Base-by-base conservation (phyloP, 257 asterid species). In the Knoxia roxburghii region DNA sequence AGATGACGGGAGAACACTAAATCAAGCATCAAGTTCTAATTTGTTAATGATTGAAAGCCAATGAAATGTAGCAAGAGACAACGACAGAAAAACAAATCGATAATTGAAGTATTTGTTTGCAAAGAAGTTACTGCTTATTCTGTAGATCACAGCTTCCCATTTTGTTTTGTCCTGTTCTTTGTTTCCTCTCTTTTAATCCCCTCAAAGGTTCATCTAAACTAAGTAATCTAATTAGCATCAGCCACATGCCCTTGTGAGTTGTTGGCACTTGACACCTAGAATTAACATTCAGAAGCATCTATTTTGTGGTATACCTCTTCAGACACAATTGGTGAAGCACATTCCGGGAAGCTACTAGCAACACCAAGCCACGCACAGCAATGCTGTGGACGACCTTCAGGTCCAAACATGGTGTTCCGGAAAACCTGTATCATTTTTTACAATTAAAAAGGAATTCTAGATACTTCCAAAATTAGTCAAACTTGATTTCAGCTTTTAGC, bases 291-390 rank as follows among this genome's bases (percentile, higher is more conserved):
- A 9, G 60, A 32, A 32, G 69, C 49, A 65, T 49, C 60, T 30
- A 49, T 32, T 1, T 18, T 20, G 32, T 49, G 49, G 33, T 66
- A 72, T 86, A 94, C 99, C 96, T 94, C 99, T 79, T 94, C 97
- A 11, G 96, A 90, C 27, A 90, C 84, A 81, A 94, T 82, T 68
- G 84, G 82, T 40, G 97, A 90, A 68, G 97, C 99, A 71, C 97
- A 94, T 81, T 93, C 97, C 0, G 95, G 97, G 58, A 93, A 93
- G 81, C 97, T 93, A 81, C 97, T 85, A 52, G 99, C 99, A 70
- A 90, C 96, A 73, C 99, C 99, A 79, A 93, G 99, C 99, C 99
- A 93, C 65, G 97, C 99, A 81, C 99, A 94, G 83, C 97, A 94
- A 83, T 94, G 99, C 71, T 94, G 99, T 13, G 99, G 99, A 67